Evolutionary conservation across 257 asterid genomes (phyloP), one percentile per base, ranked within the genome.

Genomic region (Fraxinus excelsior): DNA sequence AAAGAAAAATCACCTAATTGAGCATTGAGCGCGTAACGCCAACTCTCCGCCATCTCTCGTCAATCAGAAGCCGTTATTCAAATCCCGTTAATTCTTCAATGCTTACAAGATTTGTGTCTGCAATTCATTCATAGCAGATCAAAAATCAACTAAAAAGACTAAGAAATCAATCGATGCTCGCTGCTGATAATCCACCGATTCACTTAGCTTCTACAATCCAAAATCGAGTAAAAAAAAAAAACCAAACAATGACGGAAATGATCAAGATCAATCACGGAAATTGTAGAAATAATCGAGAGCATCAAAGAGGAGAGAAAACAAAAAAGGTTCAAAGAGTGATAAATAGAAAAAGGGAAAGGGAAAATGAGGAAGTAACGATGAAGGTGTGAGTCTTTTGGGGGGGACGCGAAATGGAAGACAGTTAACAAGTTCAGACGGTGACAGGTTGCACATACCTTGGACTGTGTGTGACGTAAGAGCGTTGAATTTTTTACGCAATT

Each of bases 381-480:
- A 83, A 84, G 82, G 82, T 75, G 78, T 76, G 76, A 44, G 60
- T 6, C 18, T 31, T 64, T 76, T 29, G 10, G 74, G 60, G 46
- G 78, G 82, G 93, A 92, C 96, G 96, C 92, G 79, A 89, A 84
- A 73, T 91, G 94, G 97, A 88, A 88, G 65, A 81, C 86, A 85
- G 86, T 86, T 72, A 79, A 51, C 82, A 62, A 62, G 35, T 62
- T 25, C 35, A 10, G 68, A 62, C 35, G 68, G 68, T 62, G 34
- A 62, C 68, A 11, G 34, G 68, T 62, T 25, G 25, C 18, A 3
- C 67, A 7, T 0, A 25, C 18, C 31, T 11, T 6, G 67, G 67
- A 58, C 67, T 21, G 65, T 7, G 38, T 56, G 66, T 58, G 66
- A 21, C 67, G 67, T 23, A 60, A 60, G 31, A 60, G 25, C 23